These are phyloP conservation scores for Saccharomyces hybrid DNA, from an alignment of 1,139 yeast genomes.

Conservation along the genomic window DNA sequence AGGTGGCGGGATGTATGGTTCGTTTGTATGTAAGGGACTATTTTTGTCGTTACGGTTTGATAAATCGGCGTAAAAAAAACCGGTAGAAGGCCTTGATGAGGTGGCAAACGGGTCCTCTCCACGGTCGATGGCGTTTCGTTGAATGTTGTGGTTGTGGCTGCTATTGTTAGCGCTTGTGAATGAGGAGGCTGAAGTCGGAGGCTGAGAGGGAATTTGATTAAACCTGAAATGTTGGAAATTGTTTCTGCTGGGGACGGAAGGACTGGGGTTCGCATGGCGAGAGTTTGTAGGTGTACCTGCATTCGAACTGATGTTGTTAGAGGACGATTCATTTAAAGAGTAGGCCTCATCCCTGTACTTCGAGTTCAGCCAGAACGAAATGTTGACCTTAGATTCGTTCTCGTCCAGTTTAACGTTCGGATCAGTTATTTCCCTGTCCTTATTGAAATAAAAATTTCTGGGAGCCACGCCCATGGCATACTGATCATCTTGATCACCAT, in stretches of 20 bases:
- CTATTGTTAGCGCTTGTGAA: not conserved
- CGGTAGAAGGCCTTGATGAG: not conserved
- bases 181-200: conserved; percentile 13
- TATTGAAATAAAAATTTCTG: conserved; percentile 20
- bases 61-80: not conserved
- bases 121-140: not conserved
- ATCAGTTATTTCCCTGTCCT: conserved; percentile 18
- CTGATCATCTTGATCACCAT: not conserved
- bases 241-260: not conserved
- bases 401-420: conserved; percentile 15
- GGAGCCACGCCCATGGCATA: conserved; percentile 18
- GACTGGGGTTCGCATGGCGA: not conserved
- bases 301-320: not conserved
- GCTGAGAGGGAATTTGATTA: conserved; percentile 11
- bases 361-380: conserved; percentile 23
- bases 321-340: conserved; percentile 12
- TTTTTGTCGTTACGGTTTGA: conserved; percentile 1
- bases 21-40: conserved; percentile 5
- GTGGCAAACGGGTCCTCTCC: conserved; percentile 4
- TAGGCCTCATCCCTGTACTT: conserved; percentile 18
- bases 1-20: conserved; percentile 17
- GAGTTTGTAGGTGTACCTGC: not conserved
- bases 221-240: conserved; percentile 4
- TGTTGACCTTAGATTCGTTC: conserved; percentile 17
- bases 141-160: not conserved